These are phyloP conservation scores for Phytopythium chamaehyphon DNA, from an alignment of 352 stramenopile genomes.

Conservation along the genomic window DNA sequence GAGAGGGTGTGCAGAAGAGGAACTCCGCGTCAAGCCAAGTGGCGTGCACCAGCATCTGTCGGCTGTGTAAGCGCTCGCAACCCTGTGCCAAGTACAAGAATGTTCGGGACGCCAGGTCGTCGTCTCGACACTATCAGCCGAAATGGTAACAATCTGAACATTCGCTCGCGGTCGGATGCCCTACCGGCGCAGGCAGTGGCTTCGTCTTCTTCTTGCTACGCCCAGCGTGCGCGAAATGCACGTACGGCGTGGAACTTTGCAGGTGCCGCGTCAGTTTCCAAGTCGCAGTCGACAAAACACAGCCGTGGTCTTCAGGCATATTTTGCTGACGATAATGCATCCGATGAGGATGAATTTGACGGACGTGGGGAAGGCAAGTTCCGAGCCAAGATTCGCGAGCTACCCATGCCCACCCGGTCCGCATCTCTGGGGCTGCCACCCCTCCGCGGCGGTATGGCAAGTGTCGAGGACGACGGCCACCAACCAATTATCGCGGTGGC, in stretches of 20 bases:
- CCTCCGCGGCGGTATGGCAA: neutral
- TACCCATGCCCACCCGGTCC: conserved; percentile 19
- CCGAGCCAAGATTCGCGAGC: neutral
- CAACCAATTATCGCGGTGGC: conserved; percentile 2
- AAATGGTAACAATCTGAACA: neutral
- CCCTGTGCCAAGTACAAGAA: neutral
- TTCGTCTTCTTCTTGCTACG: conserved; percentile 3
- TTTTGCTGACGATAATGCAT: conserved; percentile 26
- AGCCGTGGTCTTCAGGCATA: conserved; percentile 15
- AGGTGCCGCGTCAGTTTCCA: conserved; percentile 3
- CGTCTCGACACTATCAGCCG: conserved; percentile 2
- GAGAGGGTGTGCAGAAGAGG: neutral
- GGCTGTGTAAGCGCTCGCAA: neutral
- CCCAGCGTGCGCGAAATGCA: neutral
- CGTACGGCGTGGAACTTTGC: conserved; percentile 6
- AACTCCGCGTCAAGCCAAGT: neutral
- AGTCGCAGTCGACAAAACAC: conserved; percentile 6
- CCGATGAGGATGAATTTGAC: conserved; percentile 19
- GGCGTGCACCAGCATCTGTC: conserved; percentile 3
- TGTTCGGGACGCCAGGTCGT: neutral
- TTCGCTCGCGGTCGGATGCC: neutral
- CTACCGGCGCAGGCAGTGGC: neutral
- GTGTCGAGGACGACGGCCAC: conserved; percentile 1
- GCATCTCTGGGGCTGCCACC: conserved; percentile 29
- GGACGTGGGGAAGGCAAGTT: conserved; percentile 9